phyloP scores from a whole-genome alignment of 2,329 filamentous ascomycete genomes.

The Diplocarpon rosae region DNA sequence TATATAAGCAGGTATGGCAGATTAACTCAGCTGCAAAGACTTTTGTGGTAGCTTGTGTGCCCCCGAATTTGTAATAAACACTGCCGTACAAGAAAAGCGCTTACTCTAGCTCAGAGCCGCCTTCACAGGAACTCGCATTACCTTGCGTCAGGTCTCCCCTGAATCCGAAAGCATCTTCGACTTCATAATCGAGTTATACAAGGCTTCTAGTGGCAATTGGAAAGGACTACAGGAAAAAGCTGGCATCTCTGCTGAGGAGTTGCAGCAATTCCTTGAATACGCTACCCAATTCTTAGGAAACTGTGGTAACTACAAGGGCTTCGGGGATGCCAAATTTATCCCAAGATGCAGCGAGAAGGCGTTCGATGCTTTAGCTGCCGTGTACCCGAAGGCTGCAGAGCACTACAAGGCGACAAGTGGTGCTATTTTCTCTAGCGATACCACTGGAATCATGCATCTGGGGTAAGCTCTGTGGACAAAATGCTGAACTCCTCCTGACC shows the following conservation, averaged over 20 bases:
- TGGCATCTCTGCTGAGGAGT: constrained; percentile 49
- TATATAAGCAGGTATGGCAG: constrained; percentile 64
- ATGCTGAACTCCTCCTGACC: background rate
- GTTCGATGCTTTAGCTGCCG: constrained; percentile 53
- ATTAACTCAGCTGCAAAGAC: background rate
- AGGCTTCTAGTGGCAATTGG: constrained; percentile 59
- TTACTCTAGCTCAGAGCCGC: constrained; percentile 45
- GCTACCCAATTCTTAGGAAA: constrained; percentile 71
- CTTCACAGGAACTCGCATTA: constrained; percentile 65
- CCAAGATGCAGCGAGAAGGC: constrained; percentile 55
- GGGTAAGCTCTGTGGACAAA: constrained; percentile 35
- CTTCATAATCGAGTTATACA: constrained; percentile 64
- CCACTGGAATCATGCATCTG: constrained; percentile 58
- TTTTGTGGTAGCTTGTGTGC: background rate
- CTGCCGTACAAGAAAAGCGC: background rate
- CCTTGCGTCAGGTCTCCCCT: constrained; percentile 70
- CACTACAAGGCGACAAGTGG: constrained; percentile 59
- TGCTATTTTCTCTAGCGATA: constrained; percentile 58
- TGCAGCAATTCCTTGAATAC: constrained; percentile 65
- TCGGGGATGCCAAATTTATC: constrained; percentile 76
- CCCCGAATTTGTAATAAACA: no score
- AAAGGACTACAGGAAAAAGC: constrained; percentile 52
- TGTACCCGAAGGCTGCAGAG: constrained; percentile 45
- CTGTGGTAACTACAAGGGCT: constrained; percentile 73
- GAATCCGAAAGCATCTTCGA: constrained; percentile 76